Evolutionary conservation across 2,329 filamentous ascomycete genomes (phyloP), one percentile per base, ranked within the genome.

Genomic region (Colletotrichum navitas): DNA sequence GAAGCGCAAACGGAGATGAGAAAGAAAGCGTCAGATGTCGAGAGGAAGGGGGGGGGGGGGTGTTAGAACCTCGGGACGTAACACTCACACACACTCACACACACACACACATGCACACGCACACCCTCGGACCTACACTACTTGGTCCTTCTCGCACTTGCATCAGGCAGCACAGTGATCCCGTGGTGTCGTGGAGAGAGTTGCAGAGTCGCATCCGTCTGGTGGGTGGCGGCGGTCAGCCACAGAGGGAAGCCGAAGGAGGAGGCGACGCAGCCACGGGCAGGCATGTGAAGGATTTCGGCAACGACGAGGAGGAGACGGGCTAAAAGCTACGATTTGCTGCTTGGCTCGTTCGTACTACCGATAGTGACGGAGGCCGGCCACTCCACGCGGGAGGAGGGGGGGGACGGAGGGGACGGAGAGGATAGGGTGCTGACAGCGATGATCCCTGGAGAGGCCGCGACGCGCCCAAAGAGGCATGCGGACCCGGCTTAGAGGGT

Each of bases 381-480:
- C 52, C n/a, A 56, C 68, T 62, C 68, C 63, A 36, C 68, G 56
- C 45, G 26, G 45, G 47, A 29, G 12, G 3, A n/a, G 18, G n/a
- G n/a, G n/a, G n/a, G n/a, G n/a, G n/a, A n/a, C n/a, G n/a, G n/a
- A n/a, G n/a, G n/a, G n/a, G n/a, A 18, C 29, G 47, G 18, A 14
- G 45, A n/a, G 43, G 51, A 68, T 68, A 71, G 59, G 68, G 64
- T 68, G 66, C 65, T 63, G 68, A 71, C 68, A 71, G 52, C 68
- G 52, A 71, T 68, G 12, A 71, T 71, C 64, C 64, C 59, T 8
- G 68, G 18, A 71, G 36, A 63, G 45, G 39, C 49, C 66, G 58
- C 45, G 58, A 59, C 59, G 43, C 43, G 51, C 68, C 65, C 21
- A 52, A 54, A 63, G 36, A 68, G 68, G 68, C 68, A 71, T 71